A percentile compares a stretch with the other conserved stretches of the same genome.
phyloP scores from a whole-genome alignment of 306 rosid species.

The Amphicarpaea edgeworthii region DNA sequence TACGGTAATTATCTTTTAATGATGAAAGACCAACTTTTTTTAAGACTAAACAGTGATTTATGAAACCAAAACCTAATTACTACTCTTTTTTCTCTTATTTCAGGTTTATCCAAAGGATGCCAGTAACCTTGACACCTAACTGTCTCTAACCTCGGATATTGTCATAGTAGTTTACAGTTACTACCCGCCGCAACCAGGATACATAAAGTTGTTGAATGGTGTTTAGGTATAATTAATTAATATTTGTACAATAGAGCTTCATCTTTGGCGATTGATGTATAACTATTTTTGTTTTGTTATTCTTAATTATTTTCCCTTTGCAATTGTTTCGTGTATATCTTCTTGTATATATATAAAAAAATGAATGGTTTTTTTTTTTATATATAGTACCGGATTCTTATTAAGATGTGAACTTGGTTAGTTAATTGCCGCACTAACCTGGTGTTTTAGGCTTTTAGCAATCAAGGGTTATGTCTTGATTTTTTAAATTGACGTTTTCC shows the following conservation, averaged over 20 bases:
- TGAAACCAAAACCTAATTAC: conserved; percentile 9
- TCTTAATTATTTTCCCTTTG: not conserved
- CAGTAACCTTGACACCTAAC: conserved; percentile 42
- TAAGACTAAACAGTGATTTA: conserved; percentile 8
- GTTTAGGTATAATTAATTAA: conserved; percentile 13
- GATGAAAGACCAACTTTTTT: not conserved
- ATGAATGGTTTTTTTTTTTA: conserved; percentile 7
- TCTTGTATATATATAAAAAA: conserved; percentile 35
- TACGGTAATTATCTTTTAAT: conserved; percentile 42
- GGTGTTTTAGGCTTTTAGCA: not conserved
- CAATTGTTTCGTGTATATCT: conserved; percentile 30
- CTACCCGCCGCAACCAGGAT: conserved; percentile 47
- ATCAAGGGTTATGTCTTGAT: not conserved
- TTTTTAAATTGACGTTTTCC: not conserved
- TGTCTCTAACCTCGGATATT: not conserved
- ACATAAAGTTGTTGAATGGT: conserved; percentile 52
- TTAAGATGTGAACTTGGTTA: not conserved
- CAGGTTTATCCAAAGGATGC: conserved; percentile 56
- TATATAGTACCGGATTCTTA: not conserved
- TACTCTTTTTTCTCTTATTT: not conserved
- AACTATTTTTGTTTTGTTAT: not conserved
- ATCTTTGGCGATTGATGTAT: conserved; percentile 18
- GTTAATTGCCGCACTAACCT: not conserved
- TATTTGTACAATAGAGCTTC: conserved; percentile 15
- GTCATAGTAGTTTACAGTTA: not conserved